Percentiles rank a stretch among this genome's conserved stretches.
Conservation (phyloP, 2,329 filamentous ascomycete species). For the Cercospora janseana region DNA sequence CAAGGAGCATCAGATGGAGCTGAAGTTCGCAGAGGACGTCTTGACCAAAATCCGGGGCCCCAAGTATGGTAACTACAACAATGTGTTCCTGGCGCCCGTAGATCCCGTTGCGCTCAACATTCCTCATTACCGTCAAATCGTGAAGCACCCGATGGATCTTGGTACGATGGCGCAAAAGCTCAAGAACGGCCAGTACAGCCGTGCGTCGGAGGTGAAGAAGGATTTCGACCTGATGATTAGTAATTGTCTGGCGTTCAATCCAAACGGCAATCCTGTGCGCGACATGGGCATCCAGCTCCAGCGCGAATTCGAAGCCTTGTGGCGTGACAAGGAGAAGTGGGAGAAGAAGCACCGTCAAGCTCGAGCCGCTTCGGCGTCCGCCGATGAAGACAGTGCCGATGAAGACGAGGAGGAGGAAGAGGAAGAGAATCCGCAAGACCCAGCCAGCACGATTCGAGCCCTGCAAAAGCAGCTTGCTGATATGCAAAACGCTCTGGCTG, state of each 20-base stretch:
- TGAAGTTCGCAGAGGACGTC: slow-evolving; percentile 85
- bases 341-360: slow-evolving; percentile 71
- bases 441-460: slow-evolving; percentile 60
- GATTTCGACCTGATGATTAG: slow-evolving; percentile 80
- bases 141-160: slow-evolving; percentile 97
- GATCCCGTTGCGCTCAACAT: slow-evolving; percentile 94
- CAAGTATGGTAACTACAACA: slow-evolving; percentile 66
- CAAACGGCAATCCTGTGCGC: slow-evolving; percentile 71
- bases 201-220: slow-evolving; percentile 78
- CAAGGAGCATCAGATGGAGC: slow-evolving; percentile 83
- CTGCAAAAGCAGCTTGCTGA: slow-evolving; percentile 66
- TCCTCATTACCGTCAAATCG: slow-evolving; percentile 85
- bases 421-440: slow-evolving; percentile 40
- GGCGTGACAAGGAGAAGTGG: slow-evolving; percentile 78
- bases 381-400: slow-evolving; percentile 69
- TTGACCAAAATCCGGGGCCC: slow-evolving; percentile 73
- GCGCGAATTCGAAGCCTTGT: slow-evolving; percentile 70
- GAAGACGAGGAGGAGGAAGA: slow-evolving; percentile 61
- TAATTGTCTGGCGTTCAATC: slow-evolving; percentile 93
- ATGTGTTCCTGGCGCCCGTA: slow-evolving; percentile 77
- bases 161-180: slow-evolving; percentile 77
- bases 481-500: slow-evolving; percentile 45
- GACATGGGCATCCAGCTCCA: slow-evolving; percentile 70
- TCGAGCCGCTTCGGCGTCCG: slow-evolving; percentile 62
- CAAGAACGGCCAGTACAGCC: slow-evolving; percentile 73